Base-by-base conservation (phyloP, 2,329 filamentous ascomycete species). In the Diaporthe aspalathi region DNA sequence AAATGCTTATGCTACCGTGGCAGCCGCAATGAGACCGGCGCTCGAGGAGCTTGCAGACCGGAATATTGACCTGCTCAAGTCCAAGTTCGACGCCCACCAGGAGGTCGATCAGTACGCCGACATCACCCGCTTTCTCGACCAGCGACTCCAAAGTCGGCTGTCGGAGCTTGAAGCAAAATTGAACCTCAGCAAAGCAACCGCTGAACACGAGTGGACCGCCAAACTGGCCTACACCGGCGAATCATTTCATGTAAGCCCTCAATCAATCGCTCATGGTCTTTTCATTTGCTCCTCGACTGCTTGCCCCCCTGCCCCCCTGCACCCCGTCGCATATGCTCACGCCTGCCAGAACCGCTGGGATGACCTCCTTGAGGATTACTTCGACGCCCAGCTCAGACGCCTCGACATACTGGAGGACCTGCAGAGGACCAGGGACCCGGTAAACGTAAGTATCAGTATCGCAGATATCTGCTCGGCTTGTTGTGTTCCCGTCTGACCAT, bases 21-120 rank as follows among this genome's bases (percentile, higher is more conserved):
- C 89, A 71, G 87, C 88, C 75, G 84, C 87, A 38, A 81, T 92
- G 75, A 93, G 92, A 79, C 88, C 88, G 20, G 86, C 90, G 12
- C 83, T 93, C 17, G 89, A 90, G 71, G 90, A 93, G 77, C 83
- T 94, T 24, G 90, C 90, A 22, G 87, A 89, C 67, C 85, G 89
- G 43, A 87, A 83, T 66, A 81, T 91, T 71, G 87, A 89, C 62
- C 84, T 86, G 71, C 81, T 93, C 71, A 83, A 89, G 73, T 82
- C 86, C 62, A 84, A 89, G 66, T 83, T 87, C 9, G 80, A 86
- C 11, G 83, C 82, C 56, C 84, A 90, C 80, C 85, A 87, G 76
- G 79, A 86, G 73, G 85, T 84, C 16, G 81, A 84, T 8, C 88
- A 91, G 76, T 89, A 89, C 78, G 74, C 81, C 12, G 79, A 82